These are phyloP conservation scores for Trichoderma afroharzianum DNA, from an alignment of 2,329 filamentous ascomycete species.

Conservation along the genomic window DNA sequence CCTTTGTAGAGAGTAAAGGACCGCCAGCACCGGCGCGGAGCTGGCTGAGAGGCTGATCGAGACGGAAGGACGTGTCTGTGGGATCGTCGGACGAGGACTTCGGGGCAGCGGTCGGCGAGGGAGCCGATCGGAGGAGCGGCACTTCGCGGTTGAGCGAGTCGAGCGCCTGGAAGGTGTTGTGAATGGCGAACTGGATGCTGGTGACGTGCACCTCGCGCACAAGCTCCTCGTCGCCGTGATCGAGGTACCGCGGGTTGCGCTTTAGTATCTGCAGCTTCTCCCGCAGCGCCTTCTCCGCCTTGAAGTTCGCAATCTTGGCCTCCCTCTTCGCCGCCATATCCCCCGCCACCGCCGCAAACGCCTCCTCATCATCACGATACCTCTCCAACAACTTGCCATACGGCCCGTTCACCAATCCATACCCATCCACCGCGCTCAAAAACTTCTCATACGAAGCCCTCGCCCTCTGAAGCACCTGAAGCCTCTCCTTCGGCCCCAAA, in stretches of 20 bases:
- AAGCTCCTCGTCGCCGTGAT: slow-evolving; percentile 76
- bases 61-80: slow-evolving; percentile 59
- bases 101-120: slow-evolving; percentile 45
- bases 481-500: slow-evolving; percentile 53
- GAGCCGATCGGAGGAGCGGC: slow-evolving; percentile 74
- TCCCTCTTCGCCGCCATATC: slow-evolving; percentile 67
- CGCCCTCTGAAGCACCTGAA: slow-evolving; percentile 58
- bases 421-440: slow-evolving; percentile 71
- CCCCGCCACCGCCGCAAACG: slow-evolving; percentile 66
- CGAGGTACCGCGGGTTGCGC: slow-evolving; percentile 48
- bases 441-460: slow-evolving; percentile 74
- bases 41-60: slow-evolving; percentile 62
- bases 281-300: slow-evolving; percentile 80
- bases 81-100: slow-evolving; percentile 12
- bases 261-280: slow-evolving; percentile 65
- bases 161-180: slow-evolving; percentile 81
- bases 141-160: slow-evolving; percentile 83
- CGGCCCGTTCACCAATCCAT: slow-evolving; percentile 63
- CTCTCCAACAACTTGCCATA: slow-evolving; percentile 68
- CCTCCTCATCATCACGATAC: slow-evolving; percentile 68
- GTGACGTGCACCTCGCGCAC: slow-evolving; percentile 75
- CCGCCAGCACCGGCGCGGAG: slow-evolving; percentile 53
- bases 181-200: slow-evolving; percentile 67
- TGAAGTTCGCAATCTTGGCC: slow-evolving; percentile 81
- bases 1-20: slow-evolving; percentile 71